Evolutionary conservation across 208 protist genomes (phyloP).

Genomic region (Trypanosoma lewisi): DNA sequence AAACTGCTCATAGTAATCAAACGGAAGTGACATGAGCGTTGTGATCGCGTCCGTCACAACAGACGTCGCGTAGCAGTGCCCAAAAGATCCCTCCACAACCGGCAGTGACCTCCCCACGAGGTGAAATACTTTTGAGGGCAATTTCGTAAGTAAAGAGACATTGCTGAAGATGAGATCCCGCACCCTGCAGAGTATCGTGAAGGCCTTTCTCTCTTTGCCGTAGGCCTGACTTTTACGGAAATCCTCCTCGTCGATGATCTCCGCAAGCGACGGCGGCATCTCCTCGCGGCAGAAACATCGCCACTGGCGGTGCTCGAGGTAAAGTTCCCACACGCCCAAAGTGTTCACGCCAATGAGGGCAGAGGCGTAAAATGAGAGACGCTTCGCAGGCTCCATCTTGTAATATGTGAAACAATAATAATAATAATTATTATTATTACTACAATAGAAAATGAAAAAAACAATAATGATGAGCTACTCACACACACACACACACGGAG

Average conservation of each 20-base stretch:
- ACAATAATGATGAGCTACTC: too few species aligned
- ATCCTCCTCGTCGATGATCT: slow-evolving; percentile 34
- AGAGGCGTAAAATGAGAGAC: slow-evolving; percentile 33
- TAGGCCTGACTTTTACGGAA: slow-evolving; percentile 51
- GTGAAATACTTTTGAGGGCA: slow-evolving; percentile 46
- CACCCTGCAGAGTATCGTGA: slow-evolving; percentile 32
- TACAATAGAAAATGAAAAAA: slow-evolving; percentile 1
- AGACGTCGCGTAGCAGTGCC: slow-evolving; percentile 50
- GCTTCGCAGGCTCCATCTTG: neutral
- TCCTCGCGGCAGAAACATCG: slow-evolving; percentile 20
- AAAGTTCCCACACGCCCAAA: slow-evolving; percentile 50
- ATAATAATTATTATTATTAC: too few species aligned
- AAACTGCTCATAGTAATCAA: slow-evolving; percentile 75
- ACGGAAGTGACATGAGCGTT: slow-evolving; percentile 56
- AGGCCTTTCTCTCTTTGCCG: slow-evolving; percentile 27
- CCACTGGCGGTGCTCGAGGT: slow-evolving; percentile 49
- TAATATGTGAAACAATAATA: neutral
- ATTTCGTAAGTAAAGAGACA: slow-evolving; percentile 30
- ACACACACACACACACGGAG: too few species aligned
- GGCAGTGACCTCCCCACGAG: slow-evolving; percentile 16
- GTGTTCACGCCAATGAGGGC: slow-evolving; percentile 44
- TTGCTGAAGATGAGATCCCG: slow-evolving; percentile 39
- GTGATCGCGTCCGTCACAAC: slow-evolving; percentile 36
- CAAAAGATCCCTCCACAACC: slow-evolving; percentile 41
- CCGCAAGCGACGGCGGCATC: slow-evolving; percentile 32